Evolutionary conservation across 768 basidiomycete species (phyloP).

Genomic region (Gloeostereum incarnatum): DNA sequence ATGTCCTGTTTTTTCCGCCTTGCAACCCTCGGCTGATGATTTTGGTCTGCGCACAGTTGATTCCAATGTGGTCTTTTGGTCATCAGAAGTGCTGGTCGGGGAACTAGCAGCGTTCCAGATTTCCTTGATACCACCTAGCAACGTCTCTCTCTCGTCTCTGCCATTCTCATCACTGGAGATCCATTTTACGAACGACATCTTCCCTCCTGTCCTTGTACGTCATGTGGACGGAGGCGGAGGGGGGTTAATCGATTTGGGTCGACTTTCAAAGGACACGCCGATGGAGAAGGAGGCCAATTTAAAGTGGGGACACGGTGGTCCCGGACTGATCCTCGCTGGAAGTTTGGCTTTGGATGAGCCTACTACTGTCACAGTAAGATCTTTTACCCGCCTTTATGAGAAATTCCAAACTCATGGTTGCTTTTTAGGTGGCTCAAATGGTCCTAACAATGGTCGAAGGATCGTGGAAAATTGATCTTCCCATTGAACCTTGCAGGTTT

Average conservation of each 20-base stretch:
- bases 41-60: constrained; percentile 42
- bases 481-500: constrained; percentile 32
- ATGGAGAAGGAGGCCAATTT: constrained; percentile 29
- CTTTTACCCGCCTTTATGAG: neutral
- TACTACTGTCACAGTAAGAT: constrained; percentile 42
- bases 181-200: constrained; percentile 37
- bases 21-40: constrained; percentile 5
- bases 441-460: constrained; percentile 47
- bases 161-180: constrained; percentile 55
- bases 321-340: constrained; percentile 55
- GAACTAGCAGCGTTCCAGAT: constrained; percentile 71
- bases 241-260: constrained; percentile 33
- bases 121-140: constrained; percentile 41
- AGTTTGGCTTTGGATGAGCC: constrained; percentile 42
- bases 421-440: constrained; percentile 34
- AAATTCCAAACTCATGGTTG: constrained; percentile 13
- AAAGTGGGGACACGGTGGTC: constrained; percentile 46
- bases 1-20: constrained; percentile 15
- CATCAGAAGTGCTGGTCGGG: constrained; percentile 46
- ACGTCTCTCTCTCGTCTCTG: constrained; percentile 41
- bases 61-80: constrained; percentile 65
- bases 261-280: constrained; percentile 14
- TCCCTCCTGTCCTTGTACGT: constrained; percentile 40
- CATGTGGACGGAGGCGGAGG: constrained; percentile 22
- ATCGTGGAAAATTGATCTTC: constrained; percentile 60